These are phyloP conservation scores for Rhizophagus clarus DNA, from an alignment of 192 early-diverging fungal species.

Conservation along the genomic window DNA sequence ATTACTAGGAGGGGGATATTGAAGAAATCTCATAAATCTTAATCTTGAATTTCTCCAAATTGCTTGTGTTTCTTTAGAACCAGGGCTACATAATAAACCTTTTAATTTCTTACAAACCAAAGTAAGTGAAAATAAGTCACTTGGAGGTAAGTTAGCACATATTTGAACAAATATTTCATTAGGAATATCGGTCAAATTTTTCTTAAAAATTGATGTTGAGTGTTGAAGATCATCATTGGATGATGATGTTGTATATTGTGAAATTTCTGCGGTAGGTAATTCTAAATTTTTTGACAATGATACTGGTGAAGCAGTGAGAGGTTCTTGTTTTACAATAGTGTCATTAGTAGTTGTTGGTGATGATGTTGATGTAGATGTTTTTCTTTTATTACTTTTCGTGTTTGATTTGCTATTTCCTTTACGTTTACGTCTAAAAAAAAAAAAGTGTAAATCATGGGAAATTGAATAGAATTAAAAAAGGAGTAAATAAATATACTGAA, in stretches of 20 bases:
- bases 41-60: constrained; percentile 15
- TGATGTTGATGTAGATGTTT: background rate
- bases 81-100: background rate
- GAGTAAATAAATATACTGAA: background rate
- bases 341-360: background rate
- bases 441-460: background rate
- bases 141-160: constrained; percentile 3
- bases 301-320: background rate
- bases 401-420: background rate
- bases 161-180: constrained; percentile 6
- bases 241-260: background rate
- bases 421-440: background rate
- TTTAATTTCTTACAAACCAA: constrained; percentile 5
- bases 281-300: background rate
- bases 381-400: background rate
- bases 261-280: background rate
- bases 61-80: background rate
- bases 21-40: background rate
- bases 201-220: background rate
- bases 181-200: background rate
- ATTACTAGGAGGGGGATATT: background rate
- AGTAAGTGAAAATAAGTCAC: constrained; percentile 9
- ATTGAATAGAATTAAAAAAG: background rate
- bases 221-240: background rate
- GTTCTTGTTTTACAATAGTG: background rate